Conservation (phyloP, 2,329 filamentous ascomycete species). For the Botryotinia narcissicola region DNA sequence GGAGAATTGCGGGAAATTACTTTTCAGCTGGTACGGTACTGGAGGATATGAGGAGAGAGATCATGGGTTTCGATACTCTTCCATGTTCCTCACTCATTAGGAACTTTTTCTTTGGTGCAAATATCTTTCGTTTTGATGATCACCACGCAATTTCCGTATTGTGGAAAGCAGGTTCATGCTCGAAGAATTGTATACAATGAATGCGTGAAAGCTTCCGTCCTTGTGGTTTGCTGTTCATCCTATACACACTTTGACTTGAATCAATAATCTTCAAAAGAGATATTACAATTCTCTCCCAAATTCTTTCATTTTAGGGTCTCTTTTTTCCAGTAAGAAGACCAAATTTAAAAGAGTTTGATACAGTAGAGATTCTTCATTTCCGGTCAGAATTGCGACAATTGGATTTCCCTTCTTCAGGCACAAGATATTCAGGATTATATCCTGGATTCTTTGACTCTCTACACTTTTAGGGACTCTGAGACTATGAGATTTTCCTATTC, state of each 20-base stretch:
- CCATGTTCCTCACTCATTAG: not conserved
- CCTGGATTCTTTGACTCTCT: not conserved
- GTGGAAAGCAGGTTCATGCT: fast-evolving
- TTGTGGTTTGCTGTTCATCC: too few species aligned
- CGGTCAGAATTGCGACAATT: fast-evolving
- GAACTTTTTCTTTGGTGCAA: too few species aligned
- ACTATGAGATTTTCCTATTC: not conserved
- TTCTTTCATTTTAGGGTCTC: too few species aligned
- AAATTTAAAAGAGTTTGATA: not conserved
- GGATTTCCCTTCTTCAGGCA: not conserved
- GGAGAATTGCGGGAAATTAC: not conserved
- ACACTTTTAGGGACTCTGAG: not conserved
- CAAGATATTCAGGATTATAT: fast-evolving
- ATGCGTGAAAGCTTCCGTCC: too few species aligned
- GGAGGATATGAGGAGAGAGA: not conserved
- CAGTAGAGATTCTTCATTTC: fast-evolving
- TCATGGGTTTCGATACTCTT: not conserved
- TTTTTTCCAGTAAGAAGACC: not conserved
- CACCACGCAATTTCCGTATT: fast-evolving
- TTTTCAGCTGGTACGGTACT: not conserved
- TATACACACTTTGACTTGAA: too few species aligned
- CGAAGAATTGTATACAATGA: not conserved
- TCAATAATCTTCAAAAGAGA: too few species aligned
- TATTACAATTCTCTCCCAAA: too few species aligned
- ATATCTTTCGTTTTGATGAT: too few species aligned